Evolutionary conservation across 148 eudicot genomes (phyloP), one percentile per base, ranked within the genome.

Genomic region (Simmondsia chinensis): DNA sequence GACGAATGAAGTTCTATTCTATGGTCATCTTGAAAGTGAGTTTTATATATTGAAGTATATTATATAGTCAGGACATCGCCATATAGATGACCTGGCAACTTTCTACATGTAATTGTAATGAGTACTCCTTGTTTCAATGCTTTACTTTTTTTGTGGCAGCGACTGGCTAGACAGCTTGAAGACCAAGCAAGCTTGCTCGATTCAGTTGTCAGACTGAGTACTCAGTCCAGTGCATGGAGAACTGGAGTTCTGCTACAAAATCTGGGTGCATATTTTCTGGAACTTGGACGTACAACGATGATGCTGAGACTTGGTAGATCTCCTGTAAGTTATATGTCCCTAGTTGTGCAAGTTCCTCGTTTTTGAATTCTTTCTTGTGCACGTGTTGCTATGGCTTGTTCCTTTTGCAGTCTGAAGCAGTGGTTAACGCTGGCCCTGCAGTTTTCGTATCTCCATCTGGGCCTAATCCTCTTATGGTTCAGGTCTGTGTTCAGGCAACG

Each of bases 381-480:
- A 12, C 45, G 37, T 41, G 19, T 45, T 50, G 51, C 5, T 14
- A 14, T 39, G 42, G 21, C 26, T 22, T 23, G n/a, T 31, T 15
- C 21, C 34, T 38, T 40, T 23, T 68, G 62, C 70, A 72, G 77
- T 55, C 73, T 25, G 73, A 72, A 46, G 70, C 73, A 34, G 63
- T 63, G 6, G 61, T 72, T 37, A 72, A 72, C 38, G 62, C 77
- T 23, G 77, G 77, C 16, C 77, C 77, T 54, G 77, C 73, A 16
- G 60, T 72, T 47, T 72, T 45, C 55, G 55, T 72, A 43, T 72
- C 77, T 19, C 47, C 69, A 15, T 39, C 77, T 49, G 73, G 77
- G 36, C 77, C 77, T 19, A 72, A 72, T 59, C 77, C 77, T 7
- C 58, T 72, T n/a, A 72, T 72, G 77, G 77, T 72, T 59, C 77